phyloP scores from a whole-genome alignment of 2,329 filamentous ascomycete species.

The Intubia oerlemansii region DNA sequence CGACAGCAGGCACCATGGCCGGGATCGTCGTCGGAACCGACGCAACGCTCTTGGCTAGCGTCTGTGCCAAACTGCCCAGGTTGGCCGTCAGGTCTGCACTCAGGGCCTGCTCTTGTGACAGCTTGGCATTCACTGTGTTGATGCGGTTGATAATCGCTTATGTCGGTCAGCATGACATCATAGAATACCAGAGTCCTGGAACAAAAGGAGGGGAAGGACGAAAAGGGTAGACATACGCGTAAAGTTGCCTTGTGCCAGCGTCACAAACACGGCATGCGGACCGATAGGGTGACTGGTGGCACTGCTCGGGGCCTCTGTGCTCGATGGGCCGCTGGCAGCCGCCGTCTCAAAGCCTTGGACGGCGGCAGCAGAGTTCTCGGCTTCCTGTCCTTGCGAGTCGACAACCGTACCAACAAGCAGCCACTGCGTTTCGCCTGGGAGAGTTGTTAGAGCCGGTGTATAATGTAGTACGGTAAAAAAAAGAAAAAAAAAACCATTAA shows the following conservation, averaged over 20 bases:
- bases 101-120: conserved; percentile 23
- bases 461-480: too few species aligned
- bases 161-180: too few species aligned
- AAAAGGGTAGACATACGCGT: conserved; percentile 5
- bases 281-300: too few species aligned
- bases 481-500: too few species aligned
- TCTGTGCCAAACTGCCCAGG: conserved; percentile 37
- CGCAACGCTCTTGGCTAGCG: conserved; percentile 27
- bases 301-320: conserved; percentile 62
- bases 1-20: conserved; percentile 19
- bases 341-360: conserved; percentile 60
- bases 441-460: too few species aligned
- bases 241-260: conserved; percentile 6
- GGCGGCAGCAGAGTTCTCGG: conserved; percentile 39
- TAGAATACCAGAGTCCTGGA: too few species aligned
- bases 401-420: conserved; percentile 86
- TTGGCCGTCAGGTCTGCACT: conserved; percentile 44
- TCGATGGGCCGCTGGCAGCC: conserved; percentile 64
- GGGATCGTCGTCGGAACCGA: conserved; percentile 4
- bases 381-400: conserved; percentile 20
- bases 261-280: conserved; percentile 13
- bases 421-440: conserved; percentile 51
- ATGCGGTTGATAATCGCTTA: conserved; percentile 7
- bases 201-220: conserved; percentile 12
- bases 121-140: conserved; percentile 4